Conservation (phyloP, 2,329 filamentous ascomycete species). For the Fusarium sp. region DNA sequence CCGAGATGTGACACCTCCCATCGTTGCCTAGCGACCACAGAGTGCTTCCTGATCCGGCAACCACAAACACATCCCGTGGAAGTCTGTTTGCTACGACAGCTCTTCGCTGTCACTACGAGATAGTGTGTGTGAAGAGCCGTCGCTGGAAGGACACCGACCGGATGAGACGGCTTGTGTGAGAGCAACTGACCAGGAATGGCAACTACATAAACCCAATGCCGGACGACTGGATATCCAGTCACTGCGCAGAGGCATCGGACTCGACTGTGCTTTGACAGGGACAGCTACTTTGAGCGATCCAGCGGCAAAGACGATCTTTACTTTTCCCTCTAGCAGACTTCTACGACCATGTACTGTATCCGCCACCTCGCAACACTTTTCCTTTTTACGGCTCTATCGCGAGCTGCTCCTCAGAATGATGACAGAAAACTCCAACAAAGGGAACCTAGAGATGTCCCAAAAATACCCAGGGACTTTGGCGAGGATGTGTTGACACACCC, state of each 20-base stretch:
- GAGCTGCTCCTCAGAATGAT: conserved; percentile 4
- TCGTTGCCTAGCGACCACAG: conserved; percentile 20
- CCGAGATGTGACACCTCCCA: conserved; percentile 13
- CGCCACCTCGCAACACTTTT: neutral
- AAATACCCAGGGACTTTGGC: neutral
- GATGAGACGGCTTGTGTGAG: conserved; percentile 5
- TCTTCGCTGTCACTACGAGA: neutral
- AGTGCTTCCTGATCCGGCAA: conserved; percentile 11
- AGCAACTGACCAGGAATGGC: neutral
- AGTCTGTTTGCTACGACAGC: neutral
- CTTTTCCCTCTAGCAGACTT: neutral
- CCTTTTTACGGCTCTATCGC: neutral
- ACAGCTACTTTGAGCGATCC: neutral
- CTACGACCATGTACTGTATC: conserved; percentile 1
- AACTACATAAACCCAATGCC: conserved; percentile 33
- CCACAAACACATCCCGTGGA: neutral
- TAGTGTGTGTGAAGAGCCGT: neutral
- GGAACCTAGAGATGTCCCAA: neutral
- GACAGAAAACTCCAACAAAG: neutral
- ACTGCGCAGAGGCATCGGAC: neutral
- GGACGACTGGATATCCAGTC: conserved; percentile 2
- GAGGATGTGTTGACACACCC: neutral
- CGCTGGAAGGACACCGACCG: neutral
- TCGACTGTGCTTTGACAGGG: neutral
- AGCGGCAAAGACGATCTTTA: neutral